A percentile compares a stretch with the other conserved stretches of the same genome.
Evolutionary conservation across 768 basidiomycete genomes (phyloP).

Genomic region (Boletus rubescentipes): DNA sequence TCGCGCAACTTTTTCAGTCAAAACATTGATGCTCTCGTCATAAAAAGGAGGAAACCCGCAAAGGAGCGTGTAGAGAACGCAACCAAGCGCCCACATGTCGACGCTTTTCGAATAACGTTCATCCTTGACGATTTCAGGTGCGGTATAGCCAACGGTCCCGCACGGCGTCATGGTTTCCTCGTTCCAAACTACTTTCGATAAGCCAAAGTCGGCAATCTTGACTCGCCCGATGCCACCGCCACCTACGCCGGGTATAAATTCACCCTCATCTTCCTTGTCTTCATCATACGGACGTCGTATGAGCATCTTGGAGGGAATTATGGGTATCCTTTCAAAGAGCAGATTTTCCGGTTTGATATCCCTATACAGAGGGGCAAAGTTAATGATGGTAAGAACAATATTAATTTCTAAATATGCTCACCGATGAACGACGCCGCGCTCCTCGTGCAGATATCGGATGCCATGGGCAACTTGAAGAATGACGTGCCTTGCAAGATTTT

Average conservation of each 20-base stretch:
- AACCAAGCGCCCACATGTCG: constrained; percentile 99
- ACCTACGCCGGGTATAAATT: constrained; percentile 87
- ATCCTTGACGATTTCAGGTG: constrained; percentile 99
- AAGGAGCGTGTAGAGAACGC: constrained; percentile 96
- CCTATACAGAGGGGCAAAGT: constrained; percentile 25
- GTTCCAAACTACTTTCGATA: constrained; percentile 98
- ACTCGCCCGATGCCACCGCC: constrained; percentile 97
- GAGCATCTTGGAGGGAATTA: constrained; percentile 78
- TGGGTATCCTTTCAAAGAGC: constrained; percentile 89
- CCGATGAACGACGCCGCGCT: constrained; percentile 96
- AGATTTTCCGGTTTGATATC: constrained; percentile 99
- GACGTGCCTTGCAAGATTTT: constrained; percentile 95
- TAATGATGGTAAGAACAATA: neutral
- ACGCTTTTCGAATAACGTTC: constrained; percentile 96
- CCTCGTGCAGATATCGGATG: constrained; percentile 95
- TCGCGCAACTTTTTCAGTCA: constrained; percentile 96
- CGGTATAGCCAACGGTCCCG: constrained; percentile 99
- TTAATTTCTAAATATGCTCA: constrained; percentile 19
- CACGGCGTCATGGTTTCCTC: constrained; percentile 99
- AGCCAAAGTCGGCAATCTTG: constrained; percentile 98
- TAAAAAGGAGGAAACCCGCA: constrained; percentile 99
- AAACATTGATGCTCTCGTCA: constrained; percentile 96
- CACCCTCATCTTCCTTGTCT: constrained; percentile 98
- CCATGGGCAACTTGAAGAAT: constrained; percentile 94
- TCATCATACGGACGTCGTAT: constrained; percentile 89